Conservation (phyloP, 164 flowering plant species). For the Dillenia turbinata region DNA sequence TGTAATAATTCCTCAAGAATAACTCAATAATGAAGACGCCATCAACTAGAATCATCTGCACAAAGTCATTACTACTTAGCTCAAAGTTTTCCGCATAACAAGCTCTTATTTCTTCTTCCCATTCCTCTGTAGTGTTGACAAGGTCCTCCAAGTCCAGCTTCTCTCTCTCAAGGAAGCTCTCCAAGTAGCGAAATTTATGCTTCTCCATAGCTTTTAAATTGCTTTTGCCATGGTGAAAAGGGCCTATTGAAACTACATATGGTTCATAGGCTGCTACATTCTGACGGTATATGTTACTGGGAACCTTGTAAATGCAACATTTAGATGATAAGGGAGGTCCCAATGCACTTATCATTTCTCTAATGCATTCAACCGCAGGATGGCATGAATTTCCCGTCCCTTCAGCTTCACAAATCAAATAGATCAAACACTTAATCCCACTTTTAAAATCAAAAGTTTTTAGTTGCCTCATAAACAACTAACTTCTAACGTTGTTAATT, state of each 20-base stretch:
- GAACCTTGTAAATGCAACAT: slow-evolving; percentile 20
- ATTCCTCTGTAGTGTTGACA: not conserved
- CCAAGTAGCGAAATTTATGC: slow-evolving; percentile 10
- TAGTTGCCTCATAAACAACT: too few species aligned
- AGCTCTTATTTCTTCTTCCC: slow-evolving; percentile 6
- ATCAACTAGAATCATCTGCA: slow-evolving; percentile 14
- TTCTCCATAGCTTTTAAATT: slow-evolving; percentile 16
- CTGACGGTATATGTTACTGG: slow-evolving; percentile 1
- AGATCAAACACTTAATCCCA: too few species aligned
- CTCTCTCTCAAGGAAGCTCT: not conserved
- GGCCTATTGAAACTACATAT: slow-evolving; percentile 22
- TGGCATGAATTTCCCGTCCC: too few species aligned
- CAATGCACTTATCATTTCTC: not conserved
- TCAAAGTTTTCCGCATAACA: slow-evolving; percentile 9
- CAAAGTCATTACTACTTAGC: slow-evolving; percentile 9
- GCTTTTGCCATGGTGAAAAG: slow-evolving; percentile 12
- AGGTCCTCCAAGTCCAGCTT: not conserved
- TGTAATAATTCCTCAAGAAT: not conserved
- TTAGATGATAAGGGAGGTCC: slow-evolving; percentile 4
- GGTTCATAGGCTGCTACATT: slow-evolving; percentile 21
- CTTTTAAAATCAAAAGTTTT: too few species aligned
- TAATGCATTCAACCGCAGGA: not conserved
- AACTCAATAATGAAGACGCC: slow-evolving; percentile 11
- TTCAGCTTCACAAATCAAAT: too few species aligned
- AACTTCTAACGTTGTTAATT: too few species aligned